Evolutionary conservation across 2,329 filamentous ascomycete species (phyloP), one percentile per base, ranked within the genome.

Genomic region (Albifimbria verrucaria): DNA sequence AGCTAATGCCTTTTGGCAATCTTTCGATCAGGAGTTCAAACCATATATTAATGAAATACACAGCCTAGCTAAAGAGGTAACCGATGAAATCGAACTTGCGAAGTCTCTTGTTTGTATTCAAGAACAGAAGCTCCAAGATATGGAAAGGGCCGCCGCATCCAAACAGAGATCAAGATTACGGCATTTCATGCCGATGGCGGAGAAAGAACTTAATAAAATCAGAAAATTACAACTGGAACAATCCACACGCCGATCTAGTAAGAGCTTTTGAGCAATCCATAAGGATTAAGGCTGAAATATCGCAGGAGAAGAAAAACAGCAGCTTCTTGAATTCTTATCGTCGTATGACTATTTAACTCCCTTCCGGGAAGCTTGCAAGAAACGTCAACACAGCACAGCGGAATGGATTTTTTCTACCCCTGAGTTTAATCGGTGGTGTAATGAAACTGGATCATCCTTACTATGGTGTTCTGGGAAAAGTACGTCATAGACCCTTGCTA

Each of bases 381-480:
- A 65, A 21, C 61, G 66, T 1, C 59, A 61, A 11, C 44, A 52
- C 2, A 52, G 56, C 15, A 71, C 67, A 3, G 58, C 63, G 18
- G 23, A 55, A 3, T 66, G 68, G 68, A 48, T 70, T 3, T 62
- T 66, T 3, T 2, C 52, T 2, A 67, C 61, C 0, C 7, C 36
- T 0, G 55, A 68, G 17, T 71, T 68, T 20, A 48, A 49, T 17
- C 45, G 50, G 1, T 71, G 68, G 66, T 17, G 51, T 0, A 17
- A 54, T 1, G 55, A 52, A 5, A 36, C 43, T 2, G 26, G 23
- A 2, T 49, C 43, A 1, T 46, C 59, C 2, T 26, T 60, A 1
- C 46, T 70, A 0, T 70, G 64, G 67, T 67, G 61, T 28, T 65
- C 58, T 2, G 68, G 68, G 0, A 70, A 68, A 39, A 66, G 66